phyloP scores from a whole-genome alignment of 306 rosid species.

The Cicer pinnatifidum region DNA sequence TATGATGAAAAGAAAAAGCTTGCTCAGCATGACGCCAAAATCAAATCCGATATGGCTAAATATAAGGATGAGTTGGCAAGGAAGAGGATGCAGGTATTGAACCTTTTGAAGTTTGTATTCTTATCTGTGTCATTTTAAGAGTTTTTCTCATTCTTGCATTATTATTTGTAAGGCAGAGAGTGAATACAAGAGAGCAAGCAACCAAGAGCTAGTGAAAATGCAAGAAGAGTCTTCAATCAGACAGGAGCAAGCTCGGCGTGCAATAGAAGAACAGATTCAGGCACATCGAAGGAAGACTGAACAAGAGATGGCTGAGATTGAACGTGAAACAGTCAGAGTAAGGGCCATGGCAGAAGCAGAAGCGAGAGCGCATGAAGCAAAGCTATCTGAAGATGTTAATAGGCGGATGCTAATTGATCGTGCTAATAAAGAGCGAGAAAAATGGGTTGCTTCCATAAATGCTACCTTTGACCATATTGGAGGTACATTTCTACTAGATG shows the following conservation, averaged over 20 bases:
- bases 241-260: constrained; percentile 90
- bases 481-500: constrained; percentile 58
- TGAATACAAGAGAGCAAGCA: constrained; percentile 83
- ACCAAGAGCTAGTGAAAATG: constrained; percentile 87
- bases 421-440: constrained; percentile 93
- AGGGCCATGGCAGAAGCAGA: constrained; percentile 96
- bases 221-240: constrained; percentile 95
- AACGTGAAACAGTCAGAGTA: constrained; percentile 87
- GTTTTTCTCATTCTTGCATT: constrained; percentile 35
- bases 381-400: constrained; percentile 88
- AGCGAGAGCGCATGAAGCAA: constrained; percentile 90
- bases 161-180: constrained; percentile 72
- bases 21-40: constrained; percentile 92
- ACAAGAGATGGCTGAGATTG: constrained; percentile 93
- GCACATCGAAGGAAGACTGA: constrained; percentile 88
- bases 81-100: constrained; percentile 87
- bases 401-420: constrained; percentile 78
- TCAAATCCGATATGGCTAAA: constrained; percentile 89
- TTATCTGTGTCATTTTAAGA: neutral
- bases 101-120: constrained; percentile 17
- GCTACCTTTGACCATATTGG: constrained; percentile 97
- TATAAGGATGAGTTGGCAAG: constrained; percentile 90
- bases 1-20: constrained; percentile 96
- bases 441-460: constrained; percentile 94
- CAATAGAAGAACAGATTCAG: constrained; percentile 95